phyloP scores from a whole-genome alignment of 345 rosid genomes.

The Brassica napus region DNA sequence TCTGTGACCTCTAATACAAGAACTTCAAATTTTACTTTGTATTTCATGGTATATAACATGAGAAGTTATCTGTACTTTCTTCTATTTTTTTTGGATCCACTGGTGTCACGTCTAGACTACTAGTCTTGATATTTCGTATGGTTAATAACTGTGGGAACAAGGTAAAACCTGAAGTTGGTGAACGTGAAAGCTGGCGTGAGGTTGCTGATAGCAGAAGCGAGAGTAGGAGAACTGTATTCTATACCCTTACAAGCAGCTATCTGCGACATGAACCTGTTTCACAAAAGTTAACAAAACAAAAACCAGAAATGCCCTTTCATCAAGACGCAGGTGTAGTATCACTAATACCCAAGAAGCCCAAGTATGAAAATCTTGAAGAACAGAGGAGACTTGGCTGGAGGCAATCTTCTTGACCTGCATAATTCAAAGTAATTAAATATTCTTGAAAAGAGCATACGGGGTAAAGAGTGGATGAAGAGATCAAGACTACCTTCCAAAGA shows the following conservation, averaged over 20 bases:
- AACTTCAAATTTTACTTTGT: neutral
- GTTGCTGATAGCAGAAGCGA: conserved; percentile 50
- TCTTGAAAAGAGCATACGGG: neutral
- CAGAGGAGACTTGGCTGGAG: neutral
- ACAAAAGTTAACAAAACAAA: neutral
- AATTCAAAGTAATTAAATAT: neutral
- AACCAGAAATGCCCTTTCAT: neutral
- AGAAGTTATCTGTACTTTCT: no score
- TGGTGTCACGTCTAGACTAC: neutral
- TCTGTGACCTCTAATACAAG: neutral
- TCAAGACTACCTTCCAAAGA: conserved; percentile 21
- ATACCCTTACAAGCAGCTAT: conserved; percentile 39
- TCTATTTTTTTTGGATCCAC: neutral
- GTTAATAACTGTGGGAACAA: neutral
- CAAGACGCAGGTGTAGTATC: neutral
- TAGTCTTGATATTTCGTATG: neutral
- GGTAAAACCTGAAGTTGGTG: conserved; percentile 28
- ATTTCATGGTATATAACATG: neutral
- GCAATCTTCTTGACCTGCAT: neutral
- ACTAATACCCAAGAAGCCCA: conserved; percentile 27
- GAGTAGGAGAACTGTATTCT: conserved; percentile 48
- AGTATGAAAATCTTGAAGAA: conserved; percentile 35
- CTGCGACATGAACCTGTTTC: conserved; percentile 34
- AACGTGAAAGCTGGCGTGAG: conserved; percentile 54
- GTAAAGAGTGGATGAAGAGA: neutral